Conservation (phyloP, 2,329 filamentous ascomycete genomes). For the Aspergillus ustus region DNA sequence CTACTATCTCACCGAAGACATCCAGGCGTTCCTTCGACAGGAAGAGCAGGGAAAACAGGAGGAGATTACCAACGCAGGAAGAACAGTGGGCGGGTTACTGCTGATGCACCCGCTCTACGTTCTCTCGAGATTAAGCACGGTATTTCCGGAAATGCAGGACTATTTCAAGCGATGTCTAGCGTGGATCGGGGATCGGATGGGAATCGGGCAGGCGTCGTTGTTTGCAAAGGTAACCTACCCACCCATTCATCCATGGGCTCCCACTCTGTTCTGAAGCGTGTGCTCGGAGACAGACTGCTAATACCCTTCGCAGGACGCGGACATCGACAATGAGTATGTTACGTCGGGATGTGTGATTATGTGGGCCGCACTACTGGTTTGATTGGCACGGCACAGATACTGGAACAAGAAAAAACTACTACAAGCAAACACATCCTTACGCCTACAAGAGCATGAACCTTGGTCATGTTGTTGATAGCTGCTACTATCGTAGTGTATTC, state of each 20-base stretch:
- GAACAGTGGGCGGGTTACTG: conserved; percentile 1
- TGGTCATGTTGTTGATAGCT: no score
- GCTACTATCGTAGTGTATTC: no score
- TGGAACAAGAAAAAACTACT: no score
- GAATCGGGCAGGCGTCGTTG: conserved; percentile 3
- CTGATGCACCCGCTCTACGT: conserved; percentile 11
- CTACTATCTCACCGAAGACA: background rate
- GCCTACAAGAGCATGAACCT: no score
- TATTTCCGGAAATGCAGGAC: conserved; percentile 2
- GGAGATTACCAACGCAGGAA: background rate
- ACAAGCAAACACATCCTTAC: no score
- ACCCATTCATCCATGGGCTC: background rate
- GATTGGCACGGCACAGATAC: background rate
- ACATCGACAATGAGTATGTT: background rate
- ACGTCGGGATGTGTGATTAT: conserved; percentile 5
- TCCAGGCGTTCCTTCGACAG: background rate
- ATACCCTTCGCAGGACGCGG: background rate
- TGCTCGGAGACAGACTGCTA: background rate
- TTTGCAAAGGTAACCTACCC: conserved; percentile 1
- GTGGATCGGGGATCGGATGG: conserved; percentile 9
- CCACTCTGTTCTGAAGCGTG: no score
- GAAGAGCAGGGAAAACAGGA: background rate
- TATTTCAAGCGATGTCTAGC: conserved; percentile 5
- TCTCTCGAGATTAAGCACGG: background rate
- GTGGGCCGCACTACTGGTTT: conserved; percentile 2